phyloP scores from a whole-genome alignment of 2,329 filamentous ascomycete genomes.

The Mycogone perniciosa region DNA sequence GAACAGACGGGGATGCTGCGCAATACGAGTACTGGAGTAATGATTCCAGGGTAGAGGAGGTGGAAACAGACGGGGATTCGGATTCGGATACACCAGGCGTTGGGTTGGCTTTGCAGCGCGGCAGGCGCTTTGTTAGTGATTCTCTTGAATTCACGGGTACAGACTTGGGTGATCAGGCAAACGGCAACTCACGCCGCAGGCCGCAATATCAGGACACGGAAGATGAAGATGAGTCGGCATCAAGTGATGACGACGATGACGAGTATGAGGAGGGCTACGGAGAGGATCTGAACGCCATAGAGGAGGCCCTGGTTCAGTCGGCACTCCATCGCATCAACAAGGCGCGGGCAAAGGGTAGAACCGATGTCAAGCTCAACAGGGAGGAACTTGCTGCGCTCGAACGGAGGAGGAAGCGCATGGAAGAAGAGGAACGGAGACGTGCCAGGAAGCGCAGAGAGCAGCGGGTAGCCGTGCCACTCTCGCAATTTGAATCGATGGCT shows the following conservation, averaged over 20 bases:
- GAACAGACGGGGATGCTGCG: slow-evolving; percentile 43
- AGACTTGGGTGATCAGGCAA: slow-evolving; percentile 43
- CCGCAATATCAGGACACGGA: slow-evolving; percentile 25
- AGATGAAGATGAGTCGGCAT: slow-evolving; percentile 25
- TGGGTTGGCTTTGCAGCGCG: slow-evolving; percentile 40
- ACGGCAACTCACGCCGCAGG: slow-evolving; percentile 34
- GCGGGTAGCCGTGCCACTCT: slow-evolving; percentile 47
- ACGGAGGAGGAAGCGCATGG: slow-evolving; percentile 55
- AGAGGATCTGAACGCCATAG: slow-evolving; percentile 50
- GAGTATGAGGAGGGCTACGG: slow-evolving; percentile 30
- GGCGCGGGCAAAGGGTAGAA: slow-evolving; percentile 68
- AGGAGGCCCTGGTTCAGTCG: slow-evolving; percentile 69
- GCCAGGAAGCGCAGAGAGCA: slow-evolving; percentile 38
- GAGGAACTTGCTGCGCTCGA: slow-evolving; percentile 78
- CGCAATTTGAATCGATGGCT: slow-evolving; percentile 41
- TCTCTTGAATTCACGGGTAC: slow-evolving; percentile 54
- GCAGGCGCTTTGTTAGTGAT: slow-evolving; percentile 52
- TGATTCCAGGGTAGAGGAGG: slow-evolving; percentile 54
- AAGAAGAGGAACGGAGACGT: slow-evolving; percentile 36
- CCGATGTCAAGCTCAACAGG: slow-evolving; percentile 72
- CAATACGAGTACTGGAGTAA: slow-evolving; percentile 30
- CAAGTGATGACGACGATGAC: slow-evolving; percentile 23
- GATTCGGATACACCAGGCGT: slow-evolving; percentile 50
- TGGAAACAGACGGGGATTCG: slow-evolving; percentile 55
- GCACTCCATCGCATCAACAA: slow-evolving; percentile 75